Evolutionary conservation across 331 rosid genomes (phyloP), one percentile per base, ranked within the genome.

Genomic region (Spiraea crenata): DNA sequence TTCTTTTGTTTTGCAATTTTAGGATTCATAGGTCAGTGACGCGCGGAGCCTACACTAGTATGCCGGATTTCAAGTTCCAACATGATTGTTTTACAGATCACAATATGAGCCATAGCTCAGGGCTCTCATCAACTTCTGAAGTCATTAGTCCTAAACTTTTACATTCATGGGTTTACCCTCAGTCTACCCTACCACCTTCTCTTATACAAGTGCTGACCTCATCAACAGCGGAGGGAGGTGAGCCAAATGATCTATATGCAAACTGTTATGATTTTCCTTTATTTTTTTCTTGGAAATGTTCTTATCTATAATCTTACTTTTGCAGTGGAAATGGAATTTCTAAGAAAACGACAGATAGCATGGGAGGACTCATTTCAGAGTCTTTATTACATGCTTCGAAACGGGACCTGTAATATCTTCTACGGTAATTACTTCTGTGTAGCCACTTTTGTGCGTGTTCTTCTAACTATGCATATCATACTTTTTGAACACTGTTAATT

Each of bases 121-220:
- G 50, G 58, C 62, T 45, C 52, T 39, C 65, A 50, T 58, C 74
- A 4, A 71, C 54, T 79, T 79, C 86, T 9, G 69, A 80, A 54
- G 77, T 73, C 31, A 69, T 74, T 11, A 67, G 44, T 47, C 72
- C 83, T 57, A 69, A 77, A 52, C 77, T 71, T 47, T 74, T 93
- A 76, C 91, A 89, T 77, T 91, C 99, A 35, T 93, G 97, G 99
- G 77, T 89, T 83, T 86, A 93, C 76, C 99, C 99, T 57, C 98
- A 91, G 77, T 86, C 96, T 60, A 71, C 86, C 65, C 81, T 91
- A 31, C 98, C 98, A 10, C 68, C 89, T 60, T 85, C 99, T 67
- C 69, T 89, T 41, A 41, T 5, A 41, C 44, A 5, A 41, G 77
- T 81, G 38, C 80, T 95, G 86, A 86, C 83, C 79, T 89, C 97